Evolutionary conservation across 257 asterid genomes (phyloP), one percentile per base, ranked within the genome.

Genomic region (Verbascum thapsus): DNA sequence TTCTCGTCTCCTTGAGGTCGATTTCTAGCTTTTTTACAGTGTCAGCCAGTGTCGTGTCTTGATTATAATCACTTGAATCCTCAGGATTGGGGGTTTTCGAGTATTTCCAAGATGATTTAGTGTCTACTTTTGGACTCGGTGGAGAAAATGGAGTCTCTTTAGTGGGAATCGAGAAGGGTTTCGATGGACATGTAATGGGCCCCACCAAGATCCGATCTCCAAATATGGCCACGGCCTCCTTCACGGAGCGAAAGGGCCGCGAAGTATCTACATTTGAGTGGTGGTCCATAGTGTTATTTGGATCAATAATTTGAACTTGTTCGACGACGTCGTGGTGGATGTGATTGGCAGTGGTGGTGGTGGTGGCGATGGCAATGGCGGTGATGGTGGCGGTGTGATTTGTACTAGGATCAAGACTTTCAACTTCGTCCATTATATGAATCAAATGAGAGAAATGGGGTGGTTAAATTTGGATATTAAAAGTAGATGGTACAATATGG

Each of bases 141-240:
- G 74, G 43, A 22, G 55, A 72, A 15, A 32, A 22, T 0, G 83
- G 83, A 0, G 47, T 45, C 38, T 74, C 86, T 50, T 68, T 64
- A 42, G 64, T 20, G 7, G 78, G 55, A 35, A 76, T 55, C 0
- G 70, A 17, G 52, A 74, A 76, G 66, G 77, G 75, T 52, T 63
- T 77, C 0, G 80, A 78, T 0, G 83, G 72, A 45, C 65, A 75
- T 2, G 78, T 63, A 11, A 80, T 83, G 32, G 32, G 32, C 10
- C 80, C 79, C 4, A 64, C 83, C 55, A 80, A 49, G 74, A 85
- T 59, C 19, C 75, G 74, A 61, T 90, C 95, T 1, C 88, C 96
- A 26, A 90, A 81, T 13, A 83, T 83, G 12, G 85, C 86, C 30
- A 89, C 97, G 0, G 97, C 95, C 78, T 89, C 97, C 76, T 83